phyloP scores from a whole-genome alignment of 192 early-diverging fungal species.

The Entomortierella lignicola region DNA sequence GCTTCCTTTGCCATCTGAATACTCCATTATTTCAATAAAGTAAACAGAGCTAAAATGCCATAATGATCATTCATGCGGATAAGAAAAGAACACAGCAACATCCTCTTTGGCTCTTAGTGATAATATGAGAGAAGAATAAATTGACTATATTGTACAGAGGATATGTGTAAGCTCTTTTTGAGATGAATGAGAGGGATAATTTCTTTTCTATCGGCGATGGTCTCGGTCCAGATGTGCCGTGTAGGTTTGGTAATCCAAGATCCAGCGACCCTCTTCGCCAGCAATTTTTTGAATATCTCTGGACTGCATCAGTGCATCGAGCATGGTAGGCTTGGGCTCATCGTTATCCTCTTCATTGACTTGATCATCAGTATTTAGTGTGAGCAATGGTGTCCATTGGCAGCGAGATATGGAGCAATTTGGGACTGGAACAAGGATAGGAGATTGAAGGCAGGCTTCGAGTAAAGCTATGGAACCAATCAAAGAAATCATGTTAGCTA shows the following conservation, averaged over 20 bases:
- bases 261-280: conserved; percentile 32
- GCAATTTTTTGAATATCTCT: conserved; percentile 5
- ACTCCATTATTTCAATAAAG: too few relatives aligned
- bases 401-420: conserved; percentile 52
- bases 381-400: conserved; percentile 23
- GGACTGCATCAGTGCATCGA: conserved; percentile 20
- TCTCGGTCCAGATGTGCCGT: conserved; percentile 38
- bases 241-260: conserved; percentile 42
- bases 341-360: background rate
- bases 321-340: background rate
- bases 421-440: conserved; percentile 38
- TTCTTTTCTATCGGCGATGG: conserved; percentile 4
- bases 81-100: too few relatives aligned
- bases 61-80: too few relatives aligned
- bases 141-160: too few relatives aligned
- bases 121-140: too few relatives aligned
- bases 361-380: background rate
- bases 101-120: too few relatives aligned
- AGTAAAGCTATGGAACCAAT: conserved; percentile 27
- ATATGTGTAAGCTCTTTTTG: too few relatives aligned
- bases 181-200: too few relatives aligned
- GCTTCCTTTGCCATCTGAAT: too few relatives aligned
- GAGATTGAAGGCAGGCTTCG: conserved; percentile 40
- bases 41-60: too few relatives aligned
- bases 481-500: background rate